Base-by-base conservation (phyloP, 495 filamentous ascomycete species). In the Aspergillus baeticus region DNA sequence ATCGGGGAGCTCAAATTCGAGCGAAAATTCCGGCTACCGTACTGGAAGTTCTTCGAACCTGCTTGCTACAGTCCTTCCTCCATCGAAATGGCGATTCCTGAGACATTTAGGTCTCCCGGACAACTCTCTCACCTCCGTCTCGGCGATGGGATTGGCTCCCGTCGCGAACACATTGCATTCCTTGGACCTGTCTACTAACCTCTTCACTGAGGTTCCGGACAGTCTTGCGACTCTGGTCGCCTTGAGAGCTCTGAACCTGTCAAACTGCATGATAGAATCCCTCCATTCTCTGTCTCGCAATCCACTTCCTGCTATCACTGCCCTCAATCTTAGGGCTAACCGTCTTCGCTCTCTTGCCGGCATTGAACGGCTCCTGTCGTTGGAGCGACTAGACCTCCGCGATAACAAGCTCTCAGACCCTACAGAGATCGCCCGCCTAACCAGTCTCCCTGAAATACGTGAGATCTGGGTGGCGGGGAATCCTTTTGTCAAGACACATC, bases 251-350 rank as follows among this genome's bases (percentile, higher is more conserved):
- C 73, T 98, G 43, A 98, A 98, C 64, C 78, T 98, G 23, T 93
- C 92, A 13, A 86, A 91, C 64, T 97, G 94, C 79, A 96, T 98
- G 93, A 96, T 98, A 46, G 90, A 94, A 51, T 95, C 91, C 31
- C 76, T 98, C 54, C 91, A 95, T 61, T 96, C 92, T 4, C 76
- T 98, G 15, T 84, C 85, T 2, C 83, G 89, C 53, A 92, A 87
- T 67, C 93, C 94, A 29, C 80, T 98, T 3, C 92, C 94, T 14
- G 93, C 94, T 44, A 96, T 98, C 58, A 93, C 88, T 4, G 91
- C 91, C 18, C 80, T 98, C 59, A 98, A 98, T 65, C 82, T 98
- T 41, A 87, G 94, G 41, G 87, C 83, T 18, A 98, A 98, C 69
- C 88, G 92, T 34, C 82, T 98, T 51, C 80, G 82, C 29, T 96